A percentile compares a stretch with the other conserved stretches of the same genome.
These are phyloP conservation scores for Cryphonectria naterciae DNA, from an alignment of 2,329 filamentous ascomycete species.

Conservation along the genomic window DNA sequence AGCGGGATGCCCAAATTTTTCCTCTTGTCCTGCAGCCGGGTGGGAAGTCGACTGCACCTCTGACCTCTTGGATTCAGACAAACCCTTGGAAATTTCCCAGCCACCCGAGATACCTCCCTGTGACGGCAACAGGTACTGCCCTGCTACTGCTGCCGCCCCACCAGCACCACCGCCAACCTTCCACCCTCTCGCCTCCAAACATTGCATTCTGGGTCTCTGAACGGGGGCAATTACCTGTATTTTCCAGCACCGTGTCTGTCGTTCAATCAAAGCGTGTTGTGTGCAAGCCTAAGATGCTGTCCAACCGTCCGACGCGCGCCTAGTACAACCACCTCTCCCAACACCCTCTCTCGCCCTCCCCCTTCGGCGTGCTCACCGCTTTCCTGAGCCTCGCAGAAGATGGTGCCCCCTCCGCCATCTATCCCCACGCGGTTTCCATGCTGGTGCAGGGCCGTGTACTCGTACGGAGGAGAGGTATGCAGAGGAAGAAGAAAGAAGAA, in stretches of 20 bases:
- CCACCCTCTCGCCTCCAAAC: background rate
- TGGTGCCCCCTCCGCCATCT: constrained; percentile 60
- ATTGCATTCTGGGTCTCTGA: background rate
- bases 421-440: constrained; percentile 83
- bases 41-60: background rate
- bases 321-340: constrained; percentile 17
- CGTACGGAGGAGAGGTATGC: constrained; percentile 83
- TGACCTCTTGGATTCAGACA: background rate
- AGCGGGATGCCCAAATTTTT: background rate
- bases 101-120: constrained; percentile 13
- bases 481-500: constrained; percentile 13
- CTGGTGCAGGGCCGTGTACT: constrained; percentile 90
- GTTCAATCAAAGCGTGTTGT: background rate
- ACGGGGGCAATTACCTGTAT: background rate
- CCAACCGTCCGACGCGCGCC: constrained; percentile 22
- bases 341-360: constrained; percentile 11
- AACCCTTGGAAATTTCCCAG: constrained; percentile 12
- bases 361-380: background rate
- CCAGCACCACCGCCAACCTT: constrained; percentile 8
- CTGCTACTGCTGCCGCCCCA: background rate
- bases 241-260: background rate
- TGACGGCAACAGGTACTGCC: constrained; percentile 6
- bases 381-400: constrained; percentile 37
- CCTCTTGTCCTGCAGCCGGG: background rate
- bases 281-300: constrained; percentile 25